Evolutionary conservation across 73 alveolate genomes (phyloP), one percentile per base, ranked within the genome.

Genomic region (Paraurostyla sp.): DNA sequence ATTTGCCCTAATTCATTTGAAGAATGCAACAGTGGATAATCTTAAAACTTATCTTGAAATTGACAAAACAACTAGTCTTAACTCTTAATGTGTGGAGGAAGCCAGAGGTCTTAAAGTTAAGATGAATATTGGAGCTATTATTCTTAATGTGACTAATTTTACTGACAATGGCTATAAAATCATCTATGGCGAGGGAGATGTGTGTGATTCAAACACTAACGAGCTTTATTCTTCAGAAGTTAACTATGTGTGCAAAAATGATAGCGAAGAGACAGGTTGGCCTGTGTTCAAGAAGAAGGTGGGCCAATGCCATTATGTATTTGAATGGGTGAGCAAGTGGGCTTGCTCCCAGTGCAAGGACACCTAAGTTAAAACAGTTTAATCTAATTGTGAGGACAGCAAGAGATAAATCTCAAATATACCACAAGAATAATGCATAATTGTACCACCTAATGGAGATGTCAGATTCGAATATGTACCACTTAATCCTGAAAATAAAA

Each of bases 281-380:
- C 89, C 89, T 18, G 49, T 32, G 9, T 78, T 16, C 40, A 42
- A n/a, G 4, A 58, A 42, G 9, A 54, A 52, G 40, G 22, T 9
- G 23, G 86, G 71, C 27, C 23, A 73, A 6, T 73, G 86, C 36
- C 86, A 73, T 38, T 73, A 48, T 73, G 27, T 73, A 11, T 73
- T 73, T 48, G 86, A 73, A 73, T 73, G 86, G 86, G 59, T 4
- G 3, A 73, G 71, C 33, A 18, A 16, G 11, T 45, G 30, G 4
- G 86, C 86, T 48, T 73, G 86, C 71, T 73, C 86, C 23, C 33
- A 73, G 46, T 73, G 86, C 71, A 73, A n/a, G 23, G 48, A 45
- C 7, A 49, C 11, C 20, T 38, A 73, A 73, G 59, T 73, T 25
- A 73, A 48, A 42, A 25, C 50, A 16, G 86, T 49, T 3, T 4